Conservation (phyloP, 2,329 filamentous ascomycete species). For the Cercospora janseana region DNA sequence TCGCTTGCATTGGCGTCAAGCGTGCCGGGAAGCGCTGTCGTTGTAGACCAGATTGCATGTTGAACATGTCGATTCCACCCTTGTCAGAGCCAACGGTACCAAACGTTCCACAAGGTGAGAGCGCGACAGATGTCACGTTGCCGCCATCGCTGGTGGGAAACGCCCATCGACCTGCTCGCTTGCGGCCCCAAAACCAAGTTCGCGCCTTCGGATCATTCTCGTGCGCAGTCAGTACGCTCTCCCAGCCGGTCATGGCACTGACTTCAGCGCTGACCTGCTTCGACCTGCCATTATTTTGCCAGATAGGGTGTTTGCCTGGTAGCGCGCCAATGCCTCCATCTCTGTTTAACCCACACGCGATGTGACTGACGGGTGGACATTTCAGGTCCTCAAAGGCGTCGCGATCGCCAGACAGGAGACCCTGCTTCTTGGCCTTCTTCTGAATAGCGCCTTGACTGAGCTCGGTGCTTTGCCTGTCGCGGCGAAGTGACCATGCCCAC, state of each 20-base stretch:
- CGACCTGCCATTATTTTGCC: constrained; percentile 66
- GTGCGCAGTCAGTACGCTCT: constrained; percentile 93
- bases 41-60: constrained; percentile 87
- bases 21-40: constrained; percentile 82
- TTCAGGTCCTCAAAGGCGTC: constrained; percentile 64
- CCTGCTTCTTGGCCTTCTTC: constrained; percentile 84
- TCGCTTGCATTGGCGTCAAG: constrained; percentile 73
- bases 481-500: constrained; percentile 93
- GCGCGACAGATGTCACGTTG: constrained; percentile 78
- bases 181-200: constrained; percentile 98
- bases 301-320: constrained; percentile 73
- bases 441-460: constrained; percentile 86
- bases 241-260: constrained; percentile 85
- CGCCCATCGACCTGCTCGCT: constrained; percentile 87
- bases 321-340: constrained; percentile 90
- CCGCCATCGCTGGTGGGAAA: constrained; percentile 80
- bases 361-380: constrained; percentile 85
- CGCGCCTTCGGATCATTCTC: constrained; percentile 78
- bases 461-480: constrained; percentile 90
- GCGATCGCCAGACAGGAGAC: constrained; percentile 55
- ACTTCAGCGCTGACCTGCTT: constrained; percentile 69
- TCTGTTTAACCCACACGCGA: constrained; percentile 87
- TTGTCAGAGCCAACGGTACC: constrained; percentile 80
- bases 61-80: constrained; percentile 91
- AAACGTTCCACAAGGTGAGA: constrained; percentile 92